Conservation (phyloP, 2,329 filamentous ascomycete genomes). For the Harringtonia lauricola region DNA sequence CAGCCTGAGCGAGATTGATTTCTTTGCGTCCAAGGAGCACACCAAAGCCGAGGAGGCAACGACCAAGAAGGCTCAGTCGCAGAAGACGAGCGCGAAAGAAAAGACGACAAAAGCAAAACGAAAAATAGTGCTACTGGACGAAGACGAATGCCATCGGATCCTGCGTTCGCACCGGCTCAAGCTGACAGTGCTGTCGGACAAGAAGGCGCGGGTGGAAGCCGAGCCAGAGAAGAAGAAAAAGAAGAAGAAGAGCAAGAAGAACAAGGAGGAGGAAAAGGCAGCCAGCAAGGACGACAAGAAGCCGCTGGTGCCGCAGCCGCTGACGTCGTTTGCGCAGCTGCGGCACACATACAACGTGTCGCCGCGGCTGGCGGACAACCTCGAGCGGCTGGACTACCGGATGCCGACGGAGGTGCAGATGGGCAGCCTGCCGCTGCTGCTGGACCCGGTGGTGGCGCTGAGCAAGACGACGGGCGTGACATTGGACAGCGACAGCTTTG, state of each 20-base stretch:
- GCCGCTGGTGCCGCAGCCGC: constrained; percentile 66
- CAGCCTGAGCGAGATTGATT: constrained; percentile 39
- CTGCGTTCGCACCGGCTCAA: constrained; percentile 77
- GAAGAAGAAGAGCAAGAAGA: constrained; percentile 26
- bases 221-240: constrained; percentile 33
- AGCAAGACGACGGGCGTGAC: constrained; percentile 19
- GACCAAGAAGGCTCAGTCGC: constrained; percentile 19
- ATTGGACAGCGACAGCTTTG: not conserved
- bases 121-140: constrained; percentile 34
- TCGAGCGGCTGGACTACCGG: constrained; percentile 73
- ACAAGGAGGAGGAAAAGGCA: constrained; percentile 34
- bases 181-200: constrained; percentile 58
- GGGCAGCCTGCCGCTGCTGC: constrained; percentile 67
- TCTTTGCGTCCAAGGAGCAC: constrained; percentile 40
- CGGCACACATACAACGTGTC: constrained; percentile 63
- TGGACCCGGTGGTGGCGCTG: constrained; percentile 45
- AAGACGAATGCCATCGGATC: constrained; percentile 63
- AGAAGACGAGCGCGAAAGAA: constrained; percentile 20
- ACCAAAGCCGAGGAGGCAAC: not conserved
- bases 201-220: constrained; percentile 39
- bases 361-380: constrained; percentile 61
- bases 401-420: constrained; percentile 92
- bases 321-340: constrained; percentile 67
- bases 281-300: constrained; percentile 29
- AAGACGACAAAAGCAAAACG: constrained; percentile 20